Conservation (phyloP, 129 eudicot genomes). For the Logfia minima region DNA sequence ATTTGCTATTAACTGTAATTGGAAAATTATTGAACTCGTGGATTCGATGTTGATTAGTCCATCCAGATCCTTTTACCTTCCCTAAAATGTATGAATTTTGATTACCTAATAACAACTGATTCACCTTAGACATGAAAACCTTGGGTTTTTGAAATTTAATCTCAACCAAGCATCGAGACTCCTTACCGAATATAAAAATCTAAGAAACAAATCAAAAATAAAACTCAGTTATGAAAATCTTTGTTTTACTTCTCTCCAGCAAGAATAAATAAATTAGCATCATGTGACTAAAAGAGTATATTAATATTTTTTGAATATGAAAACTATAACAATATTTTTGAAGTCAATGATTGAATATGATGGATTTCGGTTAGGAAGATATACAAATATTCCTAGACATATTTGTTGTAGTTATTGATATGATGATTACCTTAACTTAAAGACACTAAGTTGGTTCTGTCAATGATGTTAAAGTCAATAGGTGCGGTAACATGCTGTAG, state of each 20-base stretch:
- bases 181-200: background rate
- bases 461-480: slow-evolving; percentile 62
- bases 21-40: background rate
- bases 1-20: background rate
- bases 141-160: slow-evolving; percentile 10
- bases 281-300: background rate
- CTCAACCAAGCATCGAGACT: slow-evolving; percentile 4
- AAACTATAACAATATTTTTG: too few relatives aligned
- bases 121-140: background rate
- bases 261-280: background rate
- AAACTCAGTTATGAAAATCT: slow-evolving; percentile 9
- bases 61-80: slow-evolving; percentile 5
- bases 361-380: background rate
- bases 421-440: slow-evolving; percentile 72
- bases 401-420: background rate
- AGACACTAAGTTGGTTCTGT: slow-evolving; percentile 76
- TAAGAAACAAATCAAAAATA: slow-evolving; percentile 4
- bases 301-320: too few relatives aligned
- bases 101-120: background rate
- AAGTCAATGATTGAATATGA: background rate
- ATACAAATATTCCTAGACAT: slow-evolving; percentile 3
- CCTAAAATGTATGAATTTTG: background rate
- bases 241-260: background rate
- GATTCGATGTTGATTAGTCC: background rate
- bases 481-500: slow-evolving; percentile 49